These are phyloP conservation scores for Blepharisma japonicum DNA, from an alignment of 73 alveolate species.

Conservation along the genomic window DNA sequence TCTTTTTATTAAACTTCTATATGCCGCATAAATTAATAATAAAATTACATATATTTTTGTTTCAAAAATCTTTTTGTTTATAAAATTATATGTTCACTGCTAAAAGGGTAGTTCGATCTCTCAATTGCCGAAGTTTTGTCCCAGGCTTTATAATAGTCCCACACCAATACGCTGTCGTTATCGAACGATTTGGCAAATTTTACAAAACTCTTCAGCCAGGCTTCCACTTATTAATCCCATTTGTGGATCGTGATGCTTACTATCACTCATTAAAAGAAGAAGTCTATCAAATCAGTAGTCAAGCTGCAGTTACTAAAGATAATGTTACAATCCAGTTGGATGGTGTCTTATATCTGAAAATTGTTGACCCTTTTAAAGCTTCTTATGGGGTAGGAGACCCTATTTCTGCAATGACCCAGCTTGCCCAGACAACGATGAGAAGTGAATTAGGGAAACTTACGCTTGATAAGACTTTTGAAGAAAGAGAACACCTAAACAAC, in stretches of 20 bases:
- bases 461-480: constrained; percentile 39
- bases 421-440: constrained; percentile 93
- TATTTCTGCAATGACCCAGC: constrained; percentile 62
- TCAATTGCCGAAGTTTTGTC: no score
- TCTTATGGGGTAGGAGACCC: constrained; percentile 75
- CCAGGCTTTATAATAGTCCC: constrained; percentile 74
- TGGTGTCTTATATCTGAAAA: constrained; percentile 79
- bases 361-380: constrained; percentile 77
- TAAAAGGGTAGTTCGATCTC: no score
- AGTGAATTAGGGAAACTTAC: constrained; percentile 84
- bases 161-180: constrained; percentile 68
- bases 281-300: constrained; percentile 45
- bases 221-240: constrained; percentile 69
- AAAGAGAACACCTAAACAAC: background rate
- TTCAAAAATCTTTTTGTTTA: no score
- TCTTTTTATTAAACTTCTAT: no score
- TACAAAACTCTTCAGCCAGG: constrained; percentile 77
- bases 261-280: constrained; percentile 84
- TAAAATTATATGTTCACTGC: no score
- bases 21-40: no score
- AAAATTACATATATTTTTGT: no score
- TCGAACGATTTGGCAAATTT: constrained; percentile 90
- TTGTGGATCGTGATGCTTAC: constrained; percentile 75
- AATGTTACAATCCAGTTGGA: constrained; percentile 85
- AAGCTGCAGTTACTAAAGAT: constrained; percentile 83